Evolutionary conservation across 2,329 filamentous ascomycete species (phyloP), one percentile per base, ranked within the genome.

Genomic region (Fusarium domesticum): DNA sequence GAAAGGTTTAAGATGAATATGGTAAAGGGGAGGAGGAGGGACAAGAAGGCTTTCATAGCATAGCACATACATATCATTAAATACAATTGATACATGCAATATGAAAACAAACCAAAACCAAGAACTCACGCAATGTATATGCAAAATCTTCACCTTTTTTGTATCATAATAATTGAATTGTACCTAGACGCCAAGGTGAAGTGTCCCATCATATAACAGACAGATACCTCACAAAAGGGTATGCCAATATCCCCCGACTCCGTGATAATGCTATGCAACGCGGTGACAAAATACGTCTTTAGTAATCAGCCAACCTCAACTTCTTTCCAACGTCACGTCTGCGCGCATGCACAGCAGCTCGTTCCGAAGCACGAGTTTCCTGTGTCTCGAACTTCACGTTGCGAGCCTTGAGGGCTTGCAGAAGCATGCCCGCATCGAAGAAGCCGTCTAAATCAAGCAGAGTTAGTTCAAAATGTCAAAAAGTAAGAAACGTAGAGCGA

Each of bases 401-500:
- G 39, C 85, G 79, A 3, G 84, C 85, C 64, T 91, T 91, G 45
- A 96, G 80, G 2, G 90, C 89, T 65, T 95, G 88, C 18, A 93
- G 75, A 5, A 96, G 79, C 89, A 96, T 95, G 12, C 92, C 92
- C 1, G 92, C 90, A 64, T 97, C 92, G 70, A 97, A 97, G 75
- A 97, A 96, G 23, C 92, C 92, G 74, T 96, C 91, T 96, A 63
- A n/a, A n/a, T n/a, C n/a, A 50, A 39, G 37, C 39, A 8, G 53
- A 31, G 47, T 66, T 58, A 66, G 69, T 58, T n/a, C n/a, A n/a
- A 43, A 42, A 23, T 35, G 7, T 35, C 33, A 43, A 46, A 6
- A 10, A 23, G 23, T 14, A 3, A 17, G 28, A n/a, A 18, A 15
- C 15, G 2, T 8, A 15, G 23, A 18, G 10, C 4, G 11, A 28